Percentiles rank a stretch among this genome's conserved stretches.
phyloP scores from a whole-genome alignment of 2,329 filamentous ascomycete genomes.

The Fonsecaea nubica region DNA sequence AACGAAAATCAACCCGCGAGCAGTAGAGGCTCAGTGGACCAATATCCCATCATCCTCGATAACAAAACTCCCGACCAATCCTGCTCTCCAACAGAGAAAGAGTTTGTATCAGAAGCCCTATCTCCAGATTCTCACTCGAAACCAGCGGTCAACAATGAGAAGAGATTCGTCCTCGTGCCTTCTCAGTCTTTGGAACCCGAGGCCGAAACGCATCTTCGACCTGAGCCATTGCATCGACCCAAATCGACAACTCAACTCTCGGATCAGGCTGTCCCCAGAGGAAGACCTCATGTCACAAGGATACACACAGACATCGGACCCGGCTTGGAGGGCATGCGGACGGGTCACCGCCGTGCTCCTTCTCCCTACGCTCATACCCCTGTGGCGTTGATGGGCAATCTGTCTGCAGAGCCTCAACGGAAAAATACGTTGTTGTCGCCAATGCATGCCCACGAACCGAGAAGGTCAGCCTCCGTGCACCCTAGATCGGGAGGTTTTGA shows the following conservation, averaged over 20 bases:
- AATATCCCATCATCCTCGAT: constrained; percentile 52
- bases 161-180: constrained; percentile 31
- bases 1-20: constrained; percentile 40
- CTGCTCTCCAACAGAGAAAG: constrained; percentile 4
- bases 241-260: constrained; percentile 33
- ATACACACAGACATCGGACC: constrained; percentile 37
- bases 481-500: constrained; percentile 8
- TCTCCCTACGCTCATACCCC: constrained; percentile 37
- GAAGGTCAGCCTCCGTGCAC: constrained; percentile 29
- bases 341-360: constrained; percentile 32
- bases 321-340: constrained; percentile 28
- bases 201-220: not conserved
- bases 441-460: constrained; percentile 27
- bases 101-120: constrained; percentile 15
- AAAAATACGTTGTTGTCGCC: constrained; percentile 29
- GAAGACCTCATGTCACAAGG: constrained; percentile 38
- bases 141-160: constrained; percentile 24
- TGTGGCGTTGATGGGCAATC: constrained; percentile 2
- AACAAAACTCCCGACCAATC: constrained; percentile 34
- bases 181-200: constrained; percentile 19
- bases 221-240: constrained; percentile 29
- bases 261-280: constrained; percentile 13
- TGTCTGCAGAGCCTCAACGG: constrained; percentile 13
- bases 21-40: constrained; percentile 51
- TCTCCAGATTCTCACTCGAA: constrained; percentile 7